Evolutionary conservation across 768 basidiomycete species (phyloP), one percentile per base, ranked within the genome.

Genomic region (Termitomyces sp.): DNA sequence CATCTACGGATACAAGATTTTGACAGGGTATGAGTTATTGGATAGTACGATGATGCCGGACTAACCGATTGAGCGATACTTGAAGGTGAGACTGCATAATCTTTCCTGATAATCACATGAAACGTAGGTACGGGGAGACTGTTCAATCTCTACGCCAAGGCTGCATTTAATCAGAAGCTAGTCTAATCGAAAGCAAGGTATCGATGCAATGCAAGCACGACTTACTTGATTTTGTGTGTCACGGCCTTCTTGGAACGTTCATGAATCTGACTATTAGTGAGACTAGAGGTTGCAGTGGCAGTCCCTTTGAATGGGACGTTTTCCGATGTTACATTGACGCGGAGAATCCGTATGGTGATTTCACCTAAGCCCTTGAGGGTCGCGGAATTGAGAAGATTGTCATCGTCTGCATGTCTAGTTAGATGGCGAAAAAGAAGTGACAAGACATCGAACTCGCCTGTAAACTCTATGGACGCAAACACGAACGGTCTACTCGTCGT

Each of bases 21-120:
- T 32, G 22, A 43, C 19, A 19, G 10, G 21, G 14, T 14, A 19
- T 32, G 11, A 19, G 9, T 42, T 14, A 42, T 40, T 15, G 40
- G 17, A 28, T 10, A 15, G 24, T 50, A n/a, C n/a, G 11, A 50
- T n/a, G 48, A 50, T 17, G 38, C 28, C n/a, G 24, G 35, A 54
- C 61, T 44, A 26, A 62, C 65, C 63, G 3, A 65, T 54, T 5
- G 66, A 60, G 49, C 64, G 52, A 50, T 57, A 52, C 54, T 59
- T 44, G 47, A 56, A 58, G 58, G 55, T 62, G 46, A 52, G 26
- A 2, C 1, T 43, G 19, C 21, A 32, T 42, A 49, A 24, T 2
- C 0, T 35, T 34, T 52, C 40, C 15, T 57, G 11, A 26, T 42
- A 0, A n/a, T n/a, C 49, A 2, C 2, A 14, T 12, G 1, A 10